Percentiles rank a stretch among this genome's conserved stretches.
Conservation (phyloP, 768 basidiomycete species). For the Mycena vulgaris region DNA sequence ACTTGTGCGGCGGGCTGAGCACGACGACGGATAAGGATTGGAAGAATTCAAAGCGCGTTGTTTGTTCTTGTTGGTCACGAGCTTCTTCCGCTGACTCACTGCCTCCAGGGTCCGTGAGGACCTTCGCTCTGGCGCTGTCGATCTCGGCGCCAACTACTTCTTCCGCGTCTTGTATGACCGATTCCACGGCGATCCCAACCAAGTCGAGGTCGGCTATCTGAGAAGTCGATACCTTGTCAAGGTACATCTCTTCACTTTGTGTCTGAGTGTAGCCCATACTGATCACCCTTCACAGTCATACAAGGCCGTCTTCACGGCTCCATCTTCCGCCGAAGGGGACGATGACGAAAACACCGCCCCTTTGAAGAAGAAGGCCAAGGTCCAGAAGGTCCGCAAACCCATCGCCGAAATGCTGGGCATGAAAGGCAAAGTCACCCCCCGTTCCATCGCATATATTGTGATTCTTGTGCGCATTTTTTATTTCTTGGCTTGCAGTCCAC, state of each 20-base stretch:
- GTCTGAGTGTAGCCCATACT: neutral
- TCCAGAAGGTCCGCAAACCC: slow-evolving; percentile 15
- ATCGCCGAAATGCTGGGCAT: slow-evolving; percentile 20
- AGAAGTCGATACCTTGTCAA: slow-evolving; percentile 1
- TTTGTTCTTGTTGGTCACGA: slow-evolving; percentile 3
- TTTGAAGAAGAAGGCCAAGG: slow-evolving; percentile 9
- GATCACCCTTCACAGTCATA: neutral
- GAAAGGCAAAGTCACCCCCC: slow-evolving; percentile 30
- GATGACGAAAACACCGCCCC: slow-evolving; percentile 21
- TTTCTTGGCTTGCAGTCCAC: neutral
- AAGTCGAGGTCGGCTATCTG: neutral
- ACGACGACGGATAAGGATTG: slow-evolving; percentile 5
- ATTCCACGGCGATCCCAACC: neutral
- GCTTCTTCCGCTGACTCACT: too few relatives aligned
- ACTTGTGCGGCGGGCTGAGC: slow-evolving; percentile 10
- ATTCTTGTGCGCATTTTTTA: slow-evolving; percentile 14
- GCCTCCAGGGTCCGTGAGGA: too few relatives aligned
- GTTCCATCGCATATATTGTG: slow-evolving; percentile 23
- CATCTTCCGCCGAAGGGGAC: neutral
- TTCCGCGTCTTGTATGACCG: neutral
- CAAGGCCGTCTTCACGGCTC: neutral
- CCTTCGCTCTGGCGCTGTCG: too few relatives aligned
- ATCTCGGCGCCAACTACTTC: neutral
- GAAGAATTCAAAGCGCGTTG: slow-evolving; percentile 7
- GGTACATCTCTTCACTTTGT: neutral